Evolutionary conservation across 2,329 filamentous ascomycete genomes (phyloP), one percentile per base, ranked within the genome.

Genomic region (Colletotrichum brevisporum): DNA sequence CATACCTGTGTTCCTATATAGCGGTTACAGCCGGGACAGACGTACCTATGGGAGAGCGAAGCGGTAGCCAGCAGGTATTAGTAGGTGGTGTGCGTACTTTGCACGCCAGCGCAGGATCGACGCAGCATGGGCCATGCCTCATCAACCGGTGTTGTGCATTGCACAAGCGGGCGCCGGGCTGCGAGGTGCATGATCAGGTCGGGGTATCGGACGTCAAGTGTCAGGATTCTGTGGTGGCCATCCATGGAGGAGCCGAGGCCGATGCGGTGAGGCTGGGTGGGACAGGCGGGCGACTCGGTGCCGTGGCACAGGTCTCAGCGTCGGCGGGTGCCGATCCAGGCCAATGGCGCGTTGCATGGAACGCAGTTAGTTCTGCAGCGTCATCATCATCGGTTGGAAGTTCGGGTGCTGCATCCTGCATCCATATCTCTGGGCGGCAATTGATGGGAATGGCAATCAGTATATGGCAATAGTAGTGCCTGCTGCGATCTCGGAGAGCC

Each of bases 61-160:
- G 31, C 31, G 31, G 31, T 10, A 36, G 10, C 31, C 2, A 36
- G 31, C 31, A 36, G 31, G 10, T 36, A 36, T 36, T 36, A 36
- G 9, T 36, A 36, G 8, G 31, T 36, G 31, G 31, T 36, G 31
- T 36, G 9, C 31, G 5, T 36, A 36, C 31, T 36, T 36, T 6
- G 31, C 10, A 36, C 31, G 10, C 31, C 31, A 9, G 31, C 31
- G 31, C 31, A 36, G 31, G 31, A 36, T 36, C 43, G 61, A 54
- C 31, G 24, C 31, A 68, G 18, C 58, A 68, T 68, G 27, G 47
- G 48, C 41, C 54, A 67, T 39, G 21, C 27, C 45, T 63, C 39
- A 53, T 67, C 39, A 54, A 53, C 48, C 61, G 65, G n/a, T 54
- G 53, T 48, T 24, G 48, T 68, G 26, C 60, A 65, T 58, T 26